phyloP scores from a whole-genome alignment of 805 yeast species.

The Groenewaldozyma salmanticensis region DNA sequence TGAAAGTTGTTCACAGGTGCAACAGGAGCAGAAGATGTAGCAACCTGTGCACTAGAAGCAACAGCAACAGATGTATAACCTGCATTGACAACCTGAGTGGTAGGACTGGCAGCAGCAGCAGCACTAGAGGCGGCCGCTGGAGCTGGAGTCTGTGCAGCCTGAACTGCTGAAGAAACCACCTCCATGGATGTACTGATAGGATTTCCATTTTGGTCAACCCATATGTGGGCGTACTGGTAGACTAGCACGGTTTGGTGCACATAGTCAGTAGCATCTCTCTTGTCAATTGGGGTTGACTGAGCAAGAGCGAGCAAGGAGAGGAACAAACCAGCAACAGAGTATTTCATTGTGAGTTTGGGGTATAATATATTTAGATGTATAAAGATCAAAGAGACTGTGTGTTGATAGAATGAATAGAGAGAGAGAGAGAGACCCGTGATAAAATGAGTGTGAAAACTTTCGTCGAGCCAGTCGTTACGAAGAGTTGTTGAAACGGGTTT shows the following conservation, averaged over 20 bases:
- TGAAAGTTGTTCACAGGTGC: conserved; percentile 8
- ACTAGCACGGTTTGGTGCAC: conserved; percentile 15
- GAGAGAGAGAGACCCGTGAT: no score
- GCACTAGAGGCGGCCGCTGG: conserved; percentile 10
- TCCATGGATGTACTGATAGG: conserved; percentile 16
- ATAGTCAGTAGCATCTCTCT: conserved; percentile 14
- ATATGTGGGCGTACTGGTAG: conserved; percentile 18
- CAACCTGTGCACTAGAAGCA: conserved; percentile 5
- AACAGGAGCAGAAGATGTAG: conserved; percentile 10
- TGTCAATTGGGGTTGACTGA: conserved; percentile 9
- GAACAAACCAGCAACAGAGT: conserved; percentile 6
- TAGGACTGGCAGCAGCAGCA: conserved; percentile 6
- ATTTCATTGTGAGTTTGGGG: conserved; percentile 11
- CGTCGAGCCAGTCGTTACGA: no score
- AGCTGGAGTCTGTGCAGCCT: conserved; percentile 7
- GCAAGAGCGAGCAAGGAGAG: conserved; percentile 8
- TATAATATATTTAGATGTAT: background rate
- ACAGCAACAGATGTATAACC: conserved; percentile 8
- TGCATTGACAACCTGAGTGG: conserved; percentile 9
- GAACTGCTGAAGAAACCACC: conserved; percentile 14
- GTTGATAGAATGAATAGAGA: background rate
- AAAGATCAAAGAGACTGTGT: no score
- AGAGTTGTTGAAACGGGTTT: no score
- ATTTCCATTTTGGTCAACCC: conserved; percentile 20
- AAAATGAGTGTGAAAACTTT: no score